Conservation (phyloP, 768 basidiomycete genomes). For the Xerocomus potaroensis region DNA sequence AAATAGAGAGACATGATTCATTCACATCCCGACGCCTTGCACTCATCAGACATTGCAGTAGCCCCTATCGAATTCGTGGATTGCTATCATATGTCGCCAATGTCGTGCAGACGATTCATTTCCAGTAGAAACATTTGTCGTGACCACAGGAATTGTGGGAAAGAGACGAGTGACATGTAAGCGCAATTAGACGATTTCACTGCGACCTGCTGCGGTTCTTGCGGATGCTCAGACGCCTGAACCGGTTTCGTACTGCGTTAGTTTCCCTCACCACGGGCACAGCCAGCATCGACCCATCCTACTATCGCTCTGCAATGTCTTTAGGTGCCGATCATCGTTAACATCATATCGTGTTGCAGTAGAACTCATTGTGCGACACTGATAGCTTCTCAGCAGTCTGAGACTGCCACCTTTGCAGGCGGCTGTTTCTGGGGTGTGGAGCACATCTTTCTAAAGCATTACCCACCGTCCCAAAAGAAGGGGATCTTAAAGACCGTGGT, state of each 20-base stretch:
- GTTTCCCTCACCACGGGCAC: constrained; percentile 19
- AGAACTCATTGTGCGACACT: constrained; percentile 14
- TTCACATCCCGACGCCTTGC: too few species aligned
- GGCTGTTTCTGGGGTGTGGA: constrained; percentile 89
- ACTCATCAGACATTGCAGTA: too few species aligned
- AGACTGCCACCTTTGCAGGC: constrained; percentile 44
- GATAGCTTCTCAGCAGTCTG: constrained; percentile 41
- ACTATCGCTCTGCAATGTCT: constrained; percentile 40
- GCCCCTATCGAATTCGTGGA: too few species aligned
- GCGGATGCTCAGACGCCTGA: constrained; percentile 26
- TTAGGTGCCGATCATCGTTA: constrained; percentile 14
- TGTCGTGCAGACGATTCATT: too few species aligned
- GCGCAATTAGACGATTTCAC: not conserved
- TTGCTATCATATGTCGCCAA: too few species aligned
- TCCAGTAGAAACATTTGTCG: too few species aligned
- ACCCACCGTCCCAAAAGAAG: constrained; percentile 64
- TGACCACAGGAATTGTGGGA: too few species aligned
- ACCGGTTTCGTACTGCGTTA: constrained; percentile 18
- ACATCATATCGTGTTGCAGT: not conserved
- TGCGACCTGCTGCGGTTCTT: not conserved
- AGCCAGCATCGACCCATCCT: constrained; percentile 33
- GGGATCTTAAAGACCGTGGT: constrained; percentile 73
- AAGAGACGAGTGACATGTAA: too few species aligned
- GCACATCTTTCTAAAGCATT: constrained; percentile 80
- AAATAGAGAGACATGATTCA: too few species aligned